Percentiles rank a stretch among this genome's conserved stretches.
Conservation (phyloP, 1,284 basidiomycete genomes). For the Cutaneotrichosporon cyanovorans region DNA sequence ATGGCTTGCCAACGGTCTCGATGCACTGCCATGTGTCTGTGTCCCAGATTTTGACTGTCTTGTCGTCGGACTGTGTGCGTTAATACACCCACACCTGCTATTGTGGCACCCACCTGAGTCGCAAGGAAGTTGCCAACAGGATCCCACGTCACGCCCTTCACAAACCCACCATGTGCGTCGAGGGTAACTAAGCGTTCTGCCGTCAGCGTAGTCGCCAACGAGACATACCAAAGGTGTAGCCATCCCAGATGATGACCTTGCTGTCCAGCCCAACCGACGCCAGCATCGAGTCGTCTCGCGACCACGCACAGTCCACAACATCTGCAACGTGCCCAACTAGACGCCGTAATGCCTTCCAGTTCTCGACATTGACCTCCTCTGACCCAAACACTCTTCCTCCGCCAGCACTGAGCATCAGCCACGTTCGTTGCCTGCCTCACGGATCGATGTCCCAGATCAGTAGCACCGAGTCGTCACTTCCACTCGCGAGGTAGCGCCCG, state of each 20-base stretch:
- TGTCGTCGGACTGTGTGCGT: conserved; percentile 95
- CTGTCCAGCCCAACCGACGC: conserved; percentile 93
- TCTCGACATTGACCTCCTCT: conserved; percentile 91
- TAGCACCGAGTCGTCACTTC: conserved; percentile 89
- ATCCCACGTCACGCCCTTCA: conserved; percentile 98
- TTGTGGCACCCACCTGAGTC: conserved; percentile 60
- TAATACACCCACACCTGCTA: neutral
- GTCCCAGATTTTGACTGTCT: conserved; percentile 92
- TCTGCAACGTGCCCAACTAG: conserved; percentile 95
- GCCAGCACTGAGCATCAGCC: conserved; percentile 52
- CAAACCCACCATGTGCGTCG: conserved; percentile 87
- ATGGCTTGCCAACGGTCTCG: conserved; percentile 77
- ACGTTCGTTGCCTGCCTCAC: conserved; percentile 50
- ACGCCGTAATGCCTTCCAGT: conserved; percentile 88
- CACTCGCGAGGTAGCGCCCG: conserved; percentile 88
- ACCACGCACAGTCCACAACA: conserved; percentile 94
- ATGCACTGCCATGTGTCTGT: conserved; percentile 86
- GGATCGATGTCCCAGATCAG: conserved; percentile 97
- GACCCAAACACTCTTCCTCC: conserved; percentile 83
- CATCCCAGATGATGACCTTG: conserved; percentile 86
- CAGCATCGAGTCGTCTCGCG: conserved; percentile 78
- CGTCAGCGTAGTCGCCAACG: conserved; percentile 9
- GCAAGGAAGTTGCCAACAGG: conserved; percentile 93
- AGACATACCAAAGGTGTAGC: conserved; percentile 62
- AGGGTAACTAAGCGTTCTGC: conserved; percentile 73